These are phyloP conservation scores for Mortierella polycephala DNA, from an alignment of 371 early-diverging fungal genomes.

Conservation along the genomic window DNA sequence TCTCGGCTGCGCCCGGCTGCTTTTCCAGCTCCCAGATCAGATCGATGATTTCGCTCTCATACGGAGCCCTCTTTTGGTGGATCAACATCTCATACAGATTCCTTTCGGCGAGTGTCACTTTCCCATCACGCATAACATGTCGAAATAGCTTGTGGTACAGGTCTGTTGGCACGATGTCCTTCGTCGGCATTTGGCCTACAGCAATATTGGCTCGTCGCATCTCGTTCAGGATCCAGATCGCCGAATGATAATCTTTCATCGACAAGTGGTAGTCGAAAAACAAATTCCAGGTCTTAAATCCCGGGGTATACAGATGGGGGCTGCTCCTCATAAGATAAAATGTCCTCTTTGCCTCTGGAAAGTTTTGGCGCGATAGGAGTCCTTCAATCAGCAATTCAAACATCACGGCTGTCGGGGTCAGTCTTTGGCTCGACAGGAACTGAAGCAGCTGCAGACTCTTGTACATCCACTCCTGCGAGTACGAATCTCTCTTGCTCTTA, in stretches of 20 bases:
- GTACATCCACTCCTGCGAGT: slow-evolving; percentile 41
- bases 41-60: slow-evolving; percentile 25
- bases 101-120: slow-evolving; percentile 26
- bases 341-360: slow-evolving; percentile 18
- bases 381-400: slow-evolving; percentile 37
- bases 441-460: slow-evolving; percentile 30
- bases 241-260: slow-evolving; percentile 14
- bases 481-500: background rate
- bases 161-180: slow-evolving; percentile 10
- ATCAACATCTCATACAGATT: slow-evolving; percentile 47
- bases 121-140: slow-evolving; percentile 20
- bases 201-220: slow-evolving; percentile 23
- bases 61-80: slow-evolving; percentile 22
- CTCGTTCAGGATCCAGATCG: slow-evolving; percentile 24
- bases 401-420: slow-evolving; percentile 18
- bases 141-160: slow-evolving; percentile 36
- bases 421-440: slow-evolving; percentile 20
- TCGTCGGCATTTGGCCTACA: background rate
- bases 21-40: slow-evolving; percentile 41
- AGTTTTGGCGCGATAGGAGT: slow-evolving; percentile 21
- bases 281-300: slow-evolving; percentile 30
- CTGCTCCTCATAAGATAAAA: slow-evolving; percentile 25
- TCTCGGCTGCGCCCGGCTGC: slow-evolving; percentile 29
- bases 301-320: slow-evolving; percentile 38
- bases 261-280: slow-evolving; percentile 38